Base-by-base conservation (phyloP, 768 basidiomycete species). In the Chiua virens region DNA sequence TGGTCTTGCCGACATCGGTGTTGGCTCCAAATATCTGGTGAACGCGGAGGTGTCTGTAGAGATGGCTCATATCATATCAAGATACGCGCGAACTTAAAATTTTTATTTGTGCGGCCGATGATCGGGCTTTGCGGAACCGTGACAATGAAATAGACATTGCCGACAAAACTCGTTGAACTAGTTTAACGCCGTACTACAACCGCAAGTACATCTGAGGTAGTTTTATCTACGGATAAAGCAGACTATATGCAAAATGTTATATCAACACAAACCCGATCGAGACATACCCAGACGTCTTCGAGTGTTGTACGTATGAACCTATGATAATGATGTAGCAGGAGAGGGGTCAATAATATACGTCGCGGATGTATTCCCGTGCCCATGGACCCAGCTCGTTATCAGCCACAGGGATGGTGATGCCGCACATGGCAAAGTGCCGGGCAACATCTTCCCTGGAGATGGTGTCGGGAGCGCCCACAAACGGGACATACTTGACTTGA, bases 1-100 rank as follows among this genome's bases (percentile, higher is more conserved):
- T 79, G 0, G 95, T 97, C 72, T 98, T 98, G 23, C 96, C 96
- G 44, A 98, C 94, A 69, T 93, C 86, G 3, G 96, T 98, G 70
- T 96, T 97, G 1, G 95, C 93, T 28, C 96, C 96, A 63, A 97
- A 96, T 52, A 98, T 75, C 66, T 96, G 92, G 68, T 94, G 90
- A 27, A 93, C 74, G 17, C 92, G 83, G 30, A 98, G 79, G 64
- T 94, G 79, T 61, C 82, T 85, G 75, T 89, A 95, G 40, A 98
- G 84, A 20, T 86, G 78, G 43, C 89, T 82, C 92, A 94, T 93
- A 20, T 56, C 57, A 52, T 51, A 52, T 34, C 39, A 35, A 8
- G 8, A 21, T 7, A 18, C 13, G 23, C 23, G 42, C 23, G 9
- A 38, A 42, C 14, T 11, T n/a, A 10, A 36, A 48, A n/a, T n/a